Percentiles rank a stretch among this genome's conserved stretches.
Conservation (phyloP, 176 grass and related monocot genomes). For the Carex pumila region DNA sequence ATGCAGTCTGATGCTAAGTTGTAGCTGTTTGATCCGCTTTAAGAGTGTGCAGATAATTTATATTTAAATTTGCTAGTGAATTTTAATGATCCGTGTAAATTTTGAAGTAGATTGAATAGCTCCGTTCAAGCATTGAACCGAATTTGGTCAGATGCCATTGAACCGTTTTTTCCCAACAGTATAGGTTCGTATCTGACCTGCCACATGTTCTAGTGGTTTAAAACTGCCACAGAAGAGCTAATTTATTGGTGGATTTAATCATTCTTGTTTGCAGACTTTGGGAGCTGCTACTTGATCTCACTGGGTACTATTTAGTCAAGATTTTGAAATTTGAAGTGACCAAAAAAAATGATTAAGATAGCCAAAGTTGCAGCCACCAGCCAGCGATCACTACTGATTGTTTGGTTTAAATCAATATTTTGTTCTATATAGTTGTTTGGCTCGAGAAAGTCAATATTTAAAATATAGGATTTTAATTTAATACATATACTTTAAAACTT, state of each 20-base stretch:
- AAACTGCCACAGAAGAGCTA: neutral
- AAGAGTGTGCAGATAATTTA: no score
- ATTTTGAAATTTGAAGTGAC: neutral
- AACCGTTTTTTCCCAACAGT: neutral
- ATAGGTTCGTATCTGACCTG: neutral
- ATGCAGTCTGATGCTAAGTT: no score
- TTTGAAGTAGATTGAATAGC: no score
- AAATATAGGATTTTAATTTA: neutral
- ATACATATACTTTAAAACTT: neutral
- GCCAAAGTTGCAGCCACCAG: neutral
- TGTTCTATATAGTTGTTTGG: neutral
- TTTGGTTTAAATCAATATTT: neutral
- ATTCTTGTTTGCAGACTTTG: neutral
- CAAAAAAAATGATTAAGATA: neutral
- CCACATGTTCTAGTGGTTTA: neutral
- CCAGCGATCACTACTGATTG: neutral
- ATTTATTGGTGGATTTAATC: neutral
- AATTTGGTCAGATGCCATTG: no score
- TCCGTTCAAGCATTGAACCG: no score
- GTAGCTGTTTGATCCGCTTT: no score
- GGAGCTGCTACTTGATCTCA: neutral
- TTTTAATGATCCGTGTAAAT: no score
- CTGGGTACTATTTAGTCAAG: neutral
- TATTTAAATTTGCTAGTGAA: no score
- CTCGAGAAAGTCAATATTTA: neutral